Conservation (phyloP, 805 yeast species). For the Cyberlindnera amylophila region DNA sequence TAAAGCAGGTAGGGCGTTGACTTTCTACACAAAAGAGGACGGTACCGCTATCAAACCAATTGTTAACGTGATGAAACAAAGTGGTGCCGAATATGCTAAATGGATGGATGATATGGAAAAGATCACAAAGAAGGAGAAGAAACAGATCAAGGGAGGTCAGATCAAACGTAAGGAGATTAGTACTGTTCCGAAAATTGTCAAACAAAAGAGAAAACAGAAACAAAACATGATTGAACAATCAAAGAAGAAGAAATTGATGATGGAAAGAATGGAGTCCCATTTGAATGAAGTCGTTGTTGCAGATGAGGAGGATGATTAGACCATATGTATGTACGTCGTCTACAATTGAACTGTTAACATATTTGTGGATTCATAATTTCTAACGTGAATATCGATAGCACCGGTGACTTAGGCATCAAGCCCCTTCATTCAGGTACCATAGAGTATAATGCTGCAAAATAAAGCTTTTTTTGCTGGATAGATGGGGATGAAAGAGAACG, state of each 20-base stretch:
- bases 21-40: constrained; percentile 92
- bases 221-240: constrained; percentile 74
- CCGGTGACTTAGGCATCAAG: constrained; percentile 2
- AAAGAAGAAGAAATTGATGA: constrained; percentile 46
- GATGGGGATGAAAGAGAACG: no score
- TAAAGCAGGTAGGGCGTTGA: constrained; percentile 78
- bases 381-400: constrained; percentile 10
- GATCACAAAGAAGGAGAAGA: constrained; percentile 59
- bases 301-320: constrained; percentile 5
- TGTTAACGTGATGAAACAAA: constrained; percentile 91
- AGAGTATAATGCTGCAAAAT: neutral
- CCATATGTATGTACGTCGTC: no score
- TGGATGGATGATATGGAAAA: constrained; percentile 82
- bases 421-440: neutral
- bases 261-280: constrained; percentile 3
- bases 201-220: constrained; percentile 58
- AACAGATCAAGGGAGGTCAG: constrained; percentile 52
- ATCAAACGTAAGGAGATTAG: constrained; percentile 70
- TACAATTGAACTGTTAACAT: no score
- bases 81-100: constrained; percentile 67
- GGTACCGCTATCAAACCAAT: constrained; percentile 70
- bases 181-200: constrained; percentile 73
- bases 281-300: constrained; percentile 5
- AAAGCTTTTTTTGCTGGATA: neutral
- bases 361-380: constrained; percentile 7